Base-by-base conservation (phyloP, 2,329 filamentous ascomycete genomes). In the Ophiostoma pallidulum region DNA sequence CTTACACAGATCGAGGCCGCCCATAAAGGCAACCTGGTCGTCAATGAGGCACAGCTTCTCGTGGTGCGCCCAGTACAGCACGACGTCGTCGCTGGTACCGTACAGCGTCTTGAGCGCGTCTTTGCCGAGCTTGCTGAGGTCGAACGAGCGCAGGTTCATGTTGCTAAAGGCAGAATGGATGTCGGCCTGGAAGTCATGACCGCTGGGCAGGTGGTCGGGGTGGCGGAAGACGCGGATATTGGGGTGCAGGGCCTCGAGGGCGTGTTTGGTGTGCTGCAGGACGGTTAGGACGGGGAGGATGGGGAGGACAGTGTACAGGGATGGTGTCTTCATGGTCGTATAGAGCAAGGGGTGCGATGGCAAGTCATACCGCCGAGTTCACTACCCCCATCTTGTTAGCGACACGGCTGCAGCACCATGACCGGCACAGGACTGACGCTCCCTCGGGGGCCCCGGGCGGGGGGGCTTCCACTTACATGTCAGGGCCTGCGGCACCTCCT, bases 61-160 rank as follows among this genome's bases (percentile, higher is more conserved):
- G 57, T 95, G 89, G 58, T 95, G 89, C 3, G 88, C 87, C 89
- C 89, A 95, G 65, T 87, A 95, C 1, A 95, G 68, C 10, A 94
- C 84, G 2, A 89, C 78, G 55, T 85, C 88, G 28, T 89, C 85
- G 29, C 79, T 79, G 42, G 86, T 82, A 46, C 90, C 90, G 59
- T 94, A 95, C 1, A 95, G 66, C 1, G 82, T 78, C 60, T 88
- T 86, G 41, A 94, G 61, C 1, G 84, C 77, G 58, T 92, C 85
- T 20, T 73, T 72, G 0, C 86, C 84, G 37, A 89, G 70, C 56
- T 82, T 82, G 16, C 80, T 74, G 1, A 81, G 63, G 41, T 71
- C 62, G 73, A 78, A 58, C 61, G 73, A 68, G 41, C 67, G 70
- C 51, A 76, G 56, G 12, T 61, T 64, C 29, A 72, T 53, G 36